Percentiles rank a stretch among this genome's conserved stretches.
These are phyloP conservation scores for Lasiodiplodia hormozganensis DNA, from an alignment of 2,329 filamentous ascomycete genomes.

Conservation along the genomic window DNA sequence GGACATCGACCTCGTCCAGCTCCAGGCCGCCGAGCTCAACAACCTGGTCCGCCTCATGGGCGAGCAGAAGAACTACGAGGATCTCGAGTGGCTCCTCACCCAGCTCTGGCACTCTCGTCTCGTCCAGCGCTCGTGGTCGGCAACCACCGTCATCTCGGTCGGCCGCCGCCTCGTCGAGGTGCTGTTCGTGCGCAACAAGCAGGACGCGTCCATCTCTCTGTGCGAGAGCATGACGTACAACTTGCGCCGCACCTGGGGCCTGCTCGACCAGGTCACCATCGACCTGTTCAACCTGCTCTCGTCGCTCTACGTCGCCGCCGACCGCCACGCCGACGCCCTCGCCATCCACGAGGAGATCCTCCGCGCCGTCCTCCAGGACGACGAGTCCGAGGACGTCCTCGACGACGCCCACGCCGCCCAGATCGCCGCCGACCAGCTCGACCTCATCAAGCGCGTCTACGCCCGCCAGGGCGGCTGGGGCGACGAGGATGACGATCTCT, in stretches of 20 bases:
- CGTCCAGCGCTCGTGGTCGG: constrained; percentile 43
- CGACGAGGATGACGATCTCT: constrained; percentile 53
- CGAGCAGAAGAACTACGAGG: constrained; percentile 54
- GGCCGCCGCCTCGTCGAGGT: constrained; percentile 61
- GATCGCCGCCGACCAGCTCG: constrained; percentile 43
- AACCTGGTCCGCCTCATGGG: constrained; percentile 52
- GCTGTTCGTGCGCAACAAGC: constrained; percentile 57
- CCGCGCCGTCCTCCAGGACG: constrained; percentile 40
- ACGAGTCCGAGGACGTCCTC: constrained; percentile 35
- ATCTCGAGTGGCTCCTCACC: constrained; percentile 48
- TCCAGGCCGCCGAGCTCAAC: constrained; percentile 52
- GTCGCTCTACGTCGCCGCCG: constrained; percentile 55
- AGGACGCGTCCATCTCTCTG: constrained; percentile 49
- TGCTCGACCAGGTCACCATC: constrained; percentile 55
- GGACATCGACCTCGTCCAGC: constrained; percentile 52
- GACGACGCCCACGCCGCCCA: constrained; percentile 34
- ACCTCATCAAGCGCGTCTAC: constrained; percentile 48
- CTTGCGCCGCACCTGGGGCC: constrained; percentile 60
- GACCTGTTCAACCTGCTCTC: constrained; percentile 59
- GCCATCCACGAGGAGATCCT: constrained; percentile 43
- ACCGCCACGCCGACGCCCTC: constrained; percentile 45
- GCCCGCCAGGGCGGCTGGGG: constrained; percentile 54
- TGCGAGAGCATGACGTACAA: constrained; percentile 64
- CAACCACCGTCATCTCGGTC: constrained; percentile 56
- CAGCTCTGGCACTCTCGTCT: constrained; percentile 47